Base-by-base conservation (phyloP, 768 basidiomycete species). In the Russula abietina region DNA sequence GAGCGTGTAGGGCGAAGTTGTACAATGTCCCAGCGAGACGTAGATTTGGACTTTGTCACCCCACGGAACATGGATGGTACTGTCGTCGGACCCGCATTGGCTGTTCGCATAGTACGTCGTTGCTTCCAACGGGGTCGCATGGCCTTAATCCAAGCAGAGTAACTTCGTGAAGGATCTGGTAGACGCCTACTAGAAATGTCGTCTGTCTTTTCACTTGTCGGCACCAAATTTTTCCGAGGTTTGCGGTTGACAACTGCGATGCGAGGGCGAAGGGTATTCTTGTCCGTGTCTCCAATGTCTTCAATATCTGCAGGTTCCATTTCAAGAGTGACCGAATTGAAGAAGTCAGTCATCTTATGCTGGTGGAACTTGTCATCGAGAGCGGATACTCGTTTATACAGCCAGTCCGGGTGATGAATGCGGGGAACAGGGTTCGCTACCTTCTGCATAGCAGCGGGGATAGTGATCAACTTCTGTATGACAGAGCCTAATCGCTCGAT, bases 391-490 rank as follows among this genome's bases (percentile, higher is more conserved):
- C 97, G 82, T 50, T 90, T 87, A 74, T 91, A 88, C 50, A 99
- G 79, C 97, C 97, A 98, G 72, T 99, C 97, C 0, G 97, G 97
- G 75, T 99, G 97, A 28, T 87, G 87, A 65, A 98, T 88, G 32
- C 97, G 87, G 11, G 96, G 91, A 5, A 98, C 97, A 5, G 97
- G 97, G 71, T 99, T 99, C 4, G 91, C 74, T 54, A 99, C 90
- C 69, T 96, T 96, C 72, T 99, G 97, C 83, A 98, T 89, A 0
- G 97, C 97, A 8, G 97, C 97, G 9, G 97, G 97, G 69, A 99
- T 99, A 2, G 97, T 99, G 75, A 99, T 98, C 59, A 99, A 78
- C 70, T 99, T 99, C 75, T 99, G 97, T 61, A 99, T 94, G 68
- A 98, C 97, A 2, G 94, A 97, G 6, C 97, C 97, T 26, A 99